These are phyloP conservation scores for Bremia lactucae DNA, from an alignment of 352 stramenopile species.

Conservation along the genomic window DNA sequence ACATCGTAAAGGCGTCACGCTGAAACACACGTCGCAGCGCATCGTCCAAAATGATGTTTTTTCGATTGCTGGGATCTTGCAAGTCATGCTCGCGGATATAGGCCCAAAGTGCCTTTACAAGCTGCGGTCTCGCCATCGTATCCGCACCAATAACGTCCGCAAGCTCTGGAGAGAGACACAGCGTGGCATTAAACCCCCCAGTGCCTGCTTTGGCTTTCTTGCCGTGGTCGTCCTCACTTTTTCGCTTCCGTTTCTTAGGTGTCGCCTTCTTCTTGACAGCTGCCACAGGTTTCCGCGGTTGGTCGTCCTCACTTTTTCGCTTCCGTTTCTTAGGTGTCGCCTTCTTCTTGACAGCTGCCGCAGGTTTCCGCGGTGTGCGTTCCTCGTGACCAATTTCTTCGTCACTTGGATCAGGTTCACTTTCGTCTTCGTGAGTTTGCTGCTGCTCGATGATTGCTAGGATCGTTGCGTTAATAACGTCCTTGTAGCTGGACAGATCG, in stretches of 20 bases:
- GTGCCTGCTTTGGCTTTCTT: slow-evolving; percentile 28
- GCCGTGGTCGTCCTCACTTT: slow-evolving; percentile 13
- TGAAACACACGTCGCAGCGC: slow-evolving; percentile 71
- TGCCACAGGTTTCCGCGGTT: slow-evolving; percentile 23
- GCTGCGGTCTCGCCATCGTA: slow-evolving; percentile 83
- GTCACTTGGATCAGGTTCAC: slow-evolving; percentile 38
- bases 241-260: slow-evolving; percentile 48
- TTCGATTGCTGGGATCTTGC: slow-evolving; percentile 92
- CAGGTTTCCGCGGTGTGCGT: slow-evolving; percentile 25
- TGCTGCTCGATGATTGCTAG: slow-evolving; percentile 74
- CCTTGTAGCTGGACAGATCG: slow-evolving; percentile 73
- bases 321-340: slow-evolving; percentile 42
- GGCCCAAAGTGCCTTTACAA: slow-evolving; percentile 93
- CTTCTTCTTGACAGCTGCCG: slow-evolving; percentile 41
- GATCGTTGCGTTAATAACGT: slow-evolving; percentile 77
- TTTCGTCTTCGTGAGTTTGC: slow-evolving; percentile 43
- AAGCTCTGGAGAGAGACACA: slow-evolving; percentile 70
- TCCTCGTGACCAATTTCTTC: slow-evolving; percentile 32
- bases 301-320: slow-evolving; percentile 21
- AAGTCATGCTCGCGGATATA: slow-evolving; percentile 93
- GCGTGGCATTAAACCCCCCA: slow-evolving; percentile 68
- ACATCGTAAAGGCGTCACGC: slow-evolving; percentile 81
- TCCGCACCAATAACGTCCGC: slow-evolving; percentile 73
- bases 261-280: slow-evolving; percentile 59
- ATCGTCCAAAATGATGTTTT: slow-evolving; percentile 87